phyloP scores from a whole-genome alignment of 2,329 filamentous ascomycete species.

The Parastagonospora nodorum region DNA sequence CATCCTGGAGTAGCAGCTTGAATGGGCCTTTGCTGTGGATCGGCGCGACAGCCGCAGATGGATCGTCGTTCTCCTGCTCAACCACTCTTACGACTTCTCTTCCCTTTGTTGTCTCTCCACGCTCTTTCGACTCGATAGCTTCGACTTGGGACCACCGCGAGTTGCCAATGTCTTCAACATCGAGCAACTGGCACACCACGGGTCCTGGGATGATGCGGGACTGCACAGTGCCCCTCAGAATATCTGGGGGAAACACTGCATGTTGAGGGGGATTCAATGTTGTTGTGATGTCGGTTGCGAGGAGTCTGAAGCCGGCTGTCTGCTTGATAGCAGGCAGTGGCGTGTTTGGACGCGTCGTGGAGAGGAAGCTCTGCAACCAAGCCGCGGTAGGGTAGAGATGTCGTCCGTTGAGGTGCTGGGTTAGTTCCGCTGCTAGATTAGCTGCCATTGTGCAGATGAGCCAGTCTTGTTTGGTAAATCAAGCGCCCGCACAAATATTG shows the following conservation, averaged over 20 bases:
- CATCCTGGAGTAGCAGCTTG: constrained; percentile 82
- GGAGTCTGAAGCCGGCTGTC: constrained; percentile 79
- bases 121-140: constrained; percentile 72
- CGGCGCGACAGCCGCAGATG: constrained; percentile 27
- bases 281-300: constrained; percentile 75
- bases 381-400: constrained; percentile 59
- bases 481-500: background rate
- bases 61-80: constrained; percentile 53
- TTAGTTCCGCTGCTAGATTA: constrained; percentile 46
- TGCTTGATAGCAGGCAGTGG: constrained; percentile 75
- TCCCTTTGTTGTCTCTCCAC: constrained; percentile 75
- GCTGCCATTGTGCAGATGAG: constrained; percentile 28
- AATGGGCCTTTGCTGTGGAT: constrained; percentile 65
- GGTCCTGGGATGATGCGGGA: constrained; percentile 64
- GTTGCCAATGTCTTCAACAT: constrained; percentile 80
- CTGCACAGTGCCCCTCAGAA: constrained; percentile 60
- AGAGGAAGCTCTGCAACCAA: constrained; percentile 69
- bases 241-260: constrained; percentile 62
- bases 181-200: constrained; percentile 79
- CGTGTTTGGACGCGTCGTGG: constrained; percentile 59
- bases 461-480: constrained; percentile 1
- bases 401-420: constrained; percentile 61
- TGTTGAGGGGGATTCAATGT: constrained; percentile 53
- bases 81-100: constrained; percentile 80
- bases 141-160: constrained; percentile 89